Conservation (phyloP, 2,329 filamentous ascomycete genomes). For the Podosphaera aphanis region DNA sequence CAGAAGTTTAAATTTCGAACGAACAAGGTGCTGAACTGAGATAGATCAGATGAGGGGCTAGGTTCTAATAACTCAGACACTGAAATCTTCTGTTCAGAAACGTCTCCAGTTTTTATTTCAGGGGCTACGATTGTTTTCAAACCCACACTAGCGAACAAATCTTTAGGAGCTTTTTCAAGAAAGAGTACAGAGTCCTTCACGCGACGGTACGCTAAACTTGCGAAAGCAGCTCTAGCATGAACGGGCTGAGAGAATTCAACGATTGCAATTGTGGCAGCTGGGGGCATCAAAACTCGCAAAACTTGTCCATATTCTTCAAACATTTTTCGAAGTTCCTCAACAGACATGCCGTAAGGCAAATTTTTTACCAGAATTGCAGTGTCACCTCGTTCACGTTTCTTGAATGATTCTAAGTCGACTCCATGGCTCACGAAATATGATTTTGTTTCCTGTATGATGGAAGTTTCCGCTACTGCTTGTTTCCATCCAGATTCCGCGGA, state of each 20-base stretch:
- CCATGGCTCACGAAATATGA: constrained; percentile 71
- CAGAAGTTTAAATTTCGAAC: constrained; percentile 85
- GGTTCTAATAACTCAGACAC: constrained; percentile 44
- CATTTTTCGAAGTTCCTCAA: constrained; percentile 28
- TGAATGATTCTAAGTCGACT: constrained; percentile 81
- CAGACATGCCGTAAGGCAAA: constrained; percentile 46
- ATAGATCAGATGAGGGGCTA: constrained; percentile 25
- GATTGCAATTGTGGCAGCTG: constrained; percentile 79
- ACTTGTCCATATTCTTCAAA: constrained; percentile 48
- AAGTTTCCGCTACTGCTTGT: constrained; percentile 89
- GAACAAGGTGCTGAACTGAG: constrained; percentile 62
- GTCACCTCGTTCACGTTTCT: constrained; percentile 62
- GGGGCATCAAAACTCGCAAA: constrained; percentile 68
- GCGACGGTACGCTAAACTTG: constrained; percentile 65
- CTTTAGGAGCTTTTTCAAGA: constrained; percentile 75
- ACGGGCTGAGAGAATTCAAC: constrained; percentile 63
- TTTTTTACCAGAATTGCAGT: constrained; percentile 83
- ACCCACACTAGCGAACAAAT: constrained; percentile 34
- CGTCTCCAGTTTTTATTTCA: constrained; percentile 5
- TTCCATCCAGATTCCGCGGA: constrained; percentile 85
- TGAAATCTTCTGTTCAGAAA: constrained; percentile 34
- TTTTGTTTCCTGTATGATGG: constrained; percentile 90
- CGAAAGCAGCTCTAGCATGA: constrained; percentile 65
- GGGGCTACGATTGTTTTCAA: constrained; percentile 3
- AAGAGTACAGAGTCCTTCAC: constrained; percentile 81